Conservation (phyloP, 345 rosid species). For the Rhodomyrtus tomentosa region DNA sequence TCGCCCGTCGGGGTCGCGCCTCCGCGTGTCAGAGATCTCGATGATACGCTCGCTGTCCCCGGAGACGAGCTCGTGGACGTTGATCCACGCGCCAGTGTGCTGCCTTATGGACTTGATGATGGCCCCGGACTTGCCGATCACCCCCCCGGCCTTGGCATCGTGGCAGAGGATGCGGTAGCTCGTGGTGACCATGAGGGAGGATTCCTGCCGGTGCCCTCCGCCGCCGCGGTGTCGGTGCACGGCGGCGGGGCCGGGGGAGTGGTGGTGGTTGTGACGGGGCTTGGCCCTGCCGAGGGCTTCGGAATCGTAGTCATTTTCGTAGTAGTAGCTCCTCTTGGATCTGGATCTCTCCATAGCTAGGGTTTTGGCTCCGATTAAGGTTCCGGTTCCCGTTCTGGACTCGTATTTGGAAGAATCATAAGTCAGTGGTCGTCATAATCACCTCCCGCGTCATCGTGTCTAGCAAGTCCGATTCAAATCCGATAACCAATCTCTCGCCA, state of each 20-base stretch:
- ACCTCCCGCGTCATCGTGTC: neutral
- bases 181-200: slow-evolving; percentile 61
- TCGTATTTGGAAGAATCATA: neutral
- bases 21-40: slow-evolving; percentile 87
- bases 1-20: slow-evolving; percentile 93
- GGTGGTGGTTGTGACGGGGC: slow-evolving; percentile 49
- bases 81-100: slow-evolving; percentile 97
- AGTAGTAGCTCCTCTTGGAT: slow-evolving; percentile 89
- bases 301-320: slow-evolving; percentile 82
- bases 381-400: neutral
- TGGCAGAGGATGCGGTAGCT: slow-evolving; percentile 90
- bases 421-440: neutral
- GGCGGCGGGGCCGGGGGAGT: slow-evolving; percentile 16
- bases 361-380: neutral
- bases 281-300: slow-evolving; percentile 48
- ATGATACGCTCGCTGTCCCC: slow-evolving; percentile 94
- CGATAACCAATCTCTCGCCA: neutral
- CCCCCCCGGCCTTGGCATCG: slow-evolving; percentile 94
- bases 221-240: slow-evolving; percentile 44
- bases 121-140: slow-evolving; percentile 91
- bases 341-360: slow-evolving; percentile 84
- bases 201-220: slow-evolving; percentile 31
- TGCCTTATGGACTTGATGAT: slow-evolving; percentile 87
- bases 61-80: slow-evolving; percentile 83
- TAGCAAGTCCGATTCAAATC: neutral